A percentile compares a stretch with the other conserved stretches of the same genome.
Evolutionary conservation across 805 yeast genomes (phyloP).

Genomic region (Torulaspora quercuum): DNA sequence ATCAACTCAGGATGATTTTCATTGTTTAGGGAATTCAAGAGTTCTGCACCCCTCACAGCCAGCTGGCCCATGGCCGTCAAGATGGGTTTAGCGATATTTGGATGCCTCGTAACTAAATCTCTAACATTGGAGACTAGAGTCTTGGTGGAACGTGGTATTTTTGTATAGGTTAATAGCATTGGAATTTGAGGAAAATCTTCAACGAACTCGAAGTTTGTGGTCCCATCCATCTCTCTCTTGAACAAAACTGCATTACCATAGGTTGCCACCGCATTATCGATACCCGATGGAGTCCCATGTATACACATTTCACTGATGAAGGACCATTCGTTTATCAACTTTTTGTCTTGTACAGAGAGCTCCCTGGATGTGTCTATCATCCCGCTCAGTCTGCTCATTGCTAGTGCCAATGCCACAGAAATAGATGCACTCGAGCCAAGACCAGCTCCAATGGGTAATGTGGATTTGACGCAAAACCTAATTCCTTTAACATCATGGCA

Average conservation of each 20-base stretch:
- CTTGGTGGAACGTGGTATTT: conserved; percentile 84
- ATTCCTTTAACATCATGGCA: conserved; percentile 50
- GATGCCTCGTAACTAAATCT: conserved; percentile 47
- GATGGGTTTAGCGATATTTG: conserved; percentile 54
- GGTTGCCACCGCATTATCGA: conserved; percentile 94
- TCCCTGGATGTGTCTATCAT: conserved; percentile 41
- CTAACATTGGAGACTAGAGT: conserved; percentile 76
- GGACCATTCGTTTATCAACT: conserved; percentile 81
- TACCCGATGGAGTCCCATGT: conserved; percentile 95
- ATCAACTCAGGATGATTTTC: conserved; percentile 40
- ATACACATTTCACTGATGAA: conserved; percentile 91
- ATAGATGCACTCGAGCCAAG: conserved; percentile 91
- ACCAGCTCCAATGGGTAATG: conserved; percentile 95
- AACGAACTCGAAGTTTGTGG: conserved; percentile 23
- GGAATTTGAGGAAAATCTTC: conserved; percentile 63
- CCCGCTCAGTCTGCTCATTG: conserved; percentile 59
- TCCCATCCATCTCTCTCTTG: conserved; percentile 50
- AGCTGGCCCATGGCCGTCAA: conserved; percentile 74
- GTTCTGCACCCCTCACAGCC: conserved; percentile 57
- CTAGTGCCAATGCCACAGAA: conserved; percentile 78
- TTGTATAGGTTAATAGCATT: conserved; percentile 77
- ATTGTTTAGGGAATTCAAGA: conserved; percentile 47
- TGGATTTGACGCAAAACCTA: conserved; percentile 67
- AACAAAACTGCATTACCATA: conserved; percentile 94
- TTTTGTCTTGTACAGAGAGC: conserved; percentile 43